Percentiles rank a stretch among this genome's conserved stretches.
These are phyloP conservation scores for Rhizoctonia solani DNA, from an alignment of 1,284 basidiomycete genomes.

Conservation along the genomic window DNA sequence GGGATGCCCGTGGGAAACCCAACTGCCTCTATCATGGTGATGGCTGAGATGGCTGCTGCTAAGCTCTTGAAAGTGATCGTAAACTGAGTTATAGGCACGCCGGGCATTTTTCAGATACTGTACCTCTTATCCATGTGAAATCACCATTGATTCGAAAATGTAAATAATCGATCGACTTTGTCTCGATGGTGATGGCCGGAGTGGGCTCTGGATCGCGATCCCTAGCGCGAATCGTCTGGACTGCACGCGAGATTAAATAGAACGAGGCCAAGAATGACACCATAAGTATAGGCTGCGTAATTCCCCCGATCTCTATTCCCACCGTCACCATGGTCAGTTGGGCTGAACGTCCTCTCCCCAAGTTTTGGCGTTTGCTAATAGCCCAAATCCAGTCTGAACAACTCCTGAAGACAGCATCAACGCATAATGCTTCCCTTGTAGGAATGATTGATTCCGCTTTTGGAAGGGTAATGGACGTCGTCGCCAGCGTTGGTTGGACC, in stretches of 20 bases:
- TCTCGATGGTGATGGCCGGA: not conserved
- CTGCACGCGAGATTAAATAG: no score
- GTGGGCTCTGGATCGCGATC: no score
- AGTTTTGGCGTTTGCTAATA: not conserved
- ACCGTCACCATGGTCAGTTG: slow-evolving; percentile 19
- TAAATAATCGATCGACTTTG: not conserved
- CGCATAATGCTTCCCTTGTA: slow-evolving; percentile 6
- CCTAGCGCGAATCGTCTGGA: no score
- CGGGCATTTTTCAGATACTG: not conserved
- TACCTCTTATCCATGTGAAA: no score
- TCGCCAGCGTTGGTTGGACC: slow-evolving; percentile 33
- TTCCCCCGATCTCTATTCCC: no score
- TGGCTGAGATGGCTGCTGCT: slow-evolving; percentile 6
- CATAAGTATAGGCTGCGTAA: no score
- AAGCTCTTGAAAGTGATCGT: not conserved
- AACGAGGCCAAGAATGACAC: no score
- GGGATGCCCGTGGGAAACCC: not conserved
- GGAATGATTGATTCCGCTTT: not conserved
- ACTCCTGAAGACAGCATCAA: slow-evolving; percentile 16
- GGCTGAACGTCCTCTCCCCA: no score
- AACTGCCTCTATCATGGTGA: not conserved
- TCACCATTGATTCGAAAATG: no score
- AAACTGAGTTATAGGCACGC: no score
- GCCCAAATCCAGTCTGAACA: slow-evolving; percentile 10
- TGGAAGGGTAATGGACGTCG: not conserved